Evolutionary conservation across 1,139 yeast genomes (phyloP).

Genomic region (Kodamaea plutei): DNA sequence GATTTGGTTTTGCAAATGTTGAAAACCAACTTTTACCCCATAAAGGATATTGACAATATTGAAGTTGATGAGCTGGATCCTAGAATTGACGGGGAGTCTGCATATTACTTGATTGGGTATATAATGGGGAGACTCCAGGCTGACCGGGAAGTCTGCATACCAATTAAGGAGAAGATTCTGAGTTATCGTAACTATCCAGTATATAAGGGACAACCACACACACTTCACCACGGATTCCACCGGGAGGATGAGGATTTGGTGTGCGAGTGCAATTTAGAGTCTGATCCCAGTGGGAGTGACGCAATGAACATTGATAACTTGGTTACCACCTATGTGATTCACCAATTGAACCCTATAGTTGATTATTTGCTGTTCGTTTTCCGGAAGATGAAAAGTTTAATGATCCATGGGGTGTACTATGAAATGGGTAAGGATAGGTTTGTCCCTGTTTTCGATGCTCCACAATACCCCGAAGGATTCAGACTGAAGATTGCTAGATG

Average conservation of each 20-base stretch:
- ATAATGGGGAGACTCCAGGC: conserved; percentile 36
- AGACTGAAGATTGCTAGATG: not conserved
- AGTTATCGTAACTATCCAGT: conserved; percentile 30
- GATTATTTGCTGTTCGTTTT: conserved; percentile 25
- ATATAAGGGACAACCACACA: conserved; percentile 37
- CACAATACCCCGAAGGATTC: conserved; percentile 25
- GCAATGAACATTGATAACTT: conserved; percentile 29
- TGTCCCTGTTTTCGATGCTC: conserved; percentile 27
- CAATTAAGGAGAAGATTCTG: conserved; percentile 27
- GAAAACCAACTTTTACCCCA: conserved; percentile 18
- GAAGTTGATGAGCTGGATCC: conserved; percentile 10
- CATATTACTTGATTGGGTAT: conserved; percentile 33
- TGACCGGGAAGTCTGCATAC: conserved; percentile 38
- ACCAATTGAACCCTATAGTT: conserved; percentile 32
- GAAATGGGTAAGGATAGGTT: conserved; percentile 15
- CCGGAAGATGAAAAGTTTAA: conserved; percentile 23
- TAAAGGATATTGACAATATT: conserved; percentile 3
- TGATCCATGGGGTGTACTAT: conserved; percentile 39
- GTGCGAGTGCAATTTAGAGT: conserved; percentile 23
- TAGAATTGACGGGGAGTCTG: conserved; percentile 24
- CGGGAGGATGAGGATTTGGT: conserved; percentile 4
- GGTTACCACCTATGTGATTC: conserved; percentile 34
- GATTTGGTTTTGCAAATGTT: conserved; percentile 24
- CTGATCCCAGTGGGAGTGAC: conserved; percentile 23
- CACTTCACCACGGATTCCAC: conserved; percentile 34